Conservation (phyloP, 2,329 filamentous ascomycete genomes). For the Venturiaceae sp. region DNA sequence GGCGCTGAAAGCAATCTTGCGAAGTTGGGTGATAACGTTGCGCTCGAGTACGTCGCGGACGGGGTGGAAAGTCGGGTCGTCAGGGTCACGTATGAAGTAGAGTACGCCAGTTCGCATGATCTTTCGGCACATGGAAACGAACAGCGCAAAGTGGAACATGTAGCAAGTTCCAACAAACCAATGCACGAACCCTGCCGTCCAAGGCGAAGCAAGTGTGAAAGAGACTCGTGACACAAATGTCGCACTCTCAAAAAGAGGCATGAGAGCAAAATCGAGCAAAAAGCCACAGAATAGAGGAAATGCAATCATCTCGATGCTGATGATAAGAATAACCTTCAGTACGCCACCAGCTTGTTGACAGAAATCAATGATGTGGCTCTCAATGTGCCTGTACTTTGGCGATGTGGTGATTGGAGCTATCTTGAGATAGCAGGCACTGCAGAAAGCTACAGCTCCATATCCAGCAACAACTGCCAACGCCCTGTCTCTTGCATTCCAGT, state of each 20-base stretch:
- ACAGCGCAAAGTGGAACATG: constrained; percentile 99
- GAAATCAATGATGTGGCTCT: constrained; percentile 70
- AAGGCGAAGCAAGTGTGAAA: constrained; percentile 69
- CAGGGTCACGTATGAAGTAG: constrained; percentile 96
- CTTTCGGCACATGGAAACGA: constrained; percentile 97
- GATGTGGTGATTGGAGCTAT: constrained; percentile 57
- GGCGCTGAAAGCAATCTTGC: constrained; percentile 93
- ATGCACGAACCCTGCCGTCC: constrained; percentile 91
- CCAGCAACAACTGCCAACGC: constrained; percentile 69
- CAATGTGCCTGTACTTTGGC: constrained; percentile 46
- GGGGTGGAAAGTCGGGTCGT: constrained; percentile 96
- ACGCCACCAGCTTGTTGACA: constrained; percentile 92
- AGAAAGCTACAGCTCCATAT: constrained; percentile 65
- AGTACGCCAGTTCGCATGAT: constrained; percentile 92
- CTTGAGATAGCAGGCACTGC: constrained; percentile 71
- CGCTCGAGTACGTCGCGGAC: constrained; percentile 94
- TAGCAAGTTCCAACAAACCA: constrained; percentile 99
- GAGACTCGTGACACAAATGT: constrained; percentile 66
- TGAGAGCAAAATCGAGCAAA: constrained; percentile 75
- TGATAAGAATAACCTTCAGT: constrained; percentile 95
- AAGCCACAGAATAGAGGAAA: constrained; percentile 95
- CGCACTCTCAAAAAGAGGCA: constrained; percentile 79
- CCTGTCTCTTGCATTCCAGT: constrained; percentile 44
- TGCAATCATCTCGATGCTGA: constrained; percentile 96
- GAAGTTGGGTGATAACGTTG: constrained; percentile 81